phyloP scores from a whole-genome alignment of 345 rosid species.

The Boechera divaricarpa region DNA sequence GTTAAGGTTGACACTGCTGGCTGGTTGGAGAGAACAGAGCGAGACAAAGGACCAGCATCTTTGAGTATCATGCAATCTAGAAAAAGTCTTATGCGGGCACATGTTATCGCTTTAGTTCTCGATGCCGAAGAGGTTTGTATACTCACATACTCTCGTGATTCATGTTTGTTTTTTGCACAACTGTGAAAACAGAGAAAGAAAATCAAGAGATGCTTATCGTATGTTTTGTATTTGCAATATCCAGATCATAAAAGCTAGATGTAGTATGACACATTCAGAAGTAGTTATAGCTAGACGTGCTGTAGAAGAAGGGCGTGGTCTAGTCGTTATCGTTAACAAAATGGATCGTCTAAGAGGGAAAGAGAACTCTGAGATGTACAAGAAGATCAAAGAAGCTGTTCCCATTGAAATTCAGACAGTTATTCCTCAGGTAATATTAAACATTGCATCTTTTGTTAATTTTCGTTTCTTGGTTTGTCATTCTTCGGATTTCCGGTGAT shows the following conservation, averaged over 20 bases:
- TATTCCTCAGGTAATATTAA: slow-evolving; percentile 74
- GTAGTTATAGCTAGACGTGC: slow-evolving; percentile 93
- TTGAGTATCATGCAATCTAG: slow-evolving; percentile 93
- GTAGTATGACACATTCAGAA: slow-evolving; percentile 95
- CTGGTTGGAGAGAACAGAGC: slow-evolving; percentile 87
- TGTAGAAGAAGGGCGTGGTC: slow-evolving; percentile 96
- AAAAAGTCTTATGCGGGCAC: slow-evolving; percentile 95
- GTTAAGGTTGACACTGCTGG: slow-evolving; percentile 96
- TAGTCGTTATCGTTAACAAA: slow-evolving; percentile 88
- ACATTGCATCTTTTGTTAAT: neutral
- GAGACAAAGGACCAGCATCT: slow-evolving; percentile 91
- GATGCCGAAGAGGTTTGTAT: slow-evolving; percentile 89
- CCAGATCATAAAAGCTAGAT: slow-evolving; percentile 71
- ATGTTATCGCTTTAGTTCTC: slow-evolving; percentile 87
- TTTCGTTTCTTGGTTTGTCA: neutral
- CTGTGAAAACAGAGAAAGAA: neutral
- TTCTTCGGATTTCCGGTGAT: neutral
- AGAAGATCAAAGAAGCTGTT: slow-evolving; percentile 89
- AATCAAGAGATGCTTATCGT: slow-evolving; percentile 14
- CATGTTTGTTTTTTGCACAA: neutral
- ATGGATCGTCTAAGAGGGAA: slow-evolving; percentile 87
- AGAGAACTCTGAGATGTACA: slow-evolving; percentile 52
- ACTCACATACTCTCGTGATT: neutral
- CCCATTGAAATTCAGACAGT: slow-evolving; percentile 92
- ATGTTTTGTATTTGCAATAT: slow-evolving; percentile 26